Percentiles rank a stretch among this genome's conserved stretches.
phyloP scores from a whole-genome alignment of 768 basidiomycete genomes.

The Chiua virens region DNA sequence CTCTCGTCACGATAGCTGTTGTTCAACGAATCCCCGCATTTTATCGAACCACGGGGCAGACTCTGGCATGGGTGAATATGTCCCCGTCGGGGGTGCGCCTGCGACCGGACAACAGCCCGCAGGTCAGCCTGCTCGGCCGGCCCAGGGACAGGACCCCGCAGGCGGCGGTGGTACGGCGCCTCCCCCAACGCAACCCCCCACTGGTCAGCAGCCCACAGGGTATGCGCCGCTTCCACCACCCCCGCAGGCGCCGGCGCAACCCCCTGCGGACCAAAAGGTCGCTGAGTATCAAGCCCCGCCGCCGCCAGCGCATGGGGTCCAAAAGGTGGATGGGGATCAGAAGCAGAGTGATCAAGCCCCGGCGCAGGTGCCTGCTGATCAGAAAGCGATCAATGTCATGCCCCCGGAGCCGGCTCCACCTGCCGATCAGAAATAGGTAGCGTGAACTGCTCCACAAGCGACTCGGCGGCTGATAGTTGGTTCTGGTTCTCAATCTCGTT shows the following conservation, averaged over 20 bases:
- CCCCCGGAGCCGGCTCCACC: neutral
- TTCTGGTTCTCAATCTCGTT: neutral
- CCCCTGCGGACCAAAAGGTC: neutral
- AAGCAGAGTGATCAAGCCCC: neutral
- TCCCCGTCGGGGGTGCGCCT: neutral
- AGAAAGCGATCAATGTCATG: neutral
- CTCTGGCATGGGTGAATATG: slow-evolving; percentile 22
- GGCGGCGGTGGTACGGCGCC: neutral
- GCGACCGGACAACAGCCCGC: neutral
- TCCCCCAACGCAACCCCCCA: neutral
- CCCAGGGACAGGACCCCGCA: neutral
- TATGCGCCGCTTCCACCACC: neutral
- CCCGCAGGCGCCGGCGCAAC: neutral
- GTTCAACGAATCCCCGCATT: neutral
- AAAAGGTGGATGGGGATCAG: neutral
- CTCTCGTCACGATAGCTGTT: neutral
- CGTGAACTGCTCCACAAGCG: neutral
- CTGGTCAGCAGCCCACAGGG: slow-evolving; percentile 9
- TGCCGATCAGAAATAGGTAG: slow-evolving; percentile 8
- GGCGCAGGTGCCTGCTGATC: neutral
- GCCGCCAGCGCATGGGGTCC: neutral
- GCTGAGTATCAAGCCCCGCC: neutral
- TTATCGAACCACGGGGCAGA: slow-evolving; percentile 4
- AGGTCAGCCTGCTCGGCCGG: neutral
- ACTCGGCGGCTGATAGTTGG: too few relatives aligned